Percentiles rank a stretch among this genome's conserved stretches.
Evolutionary conservation across 768 basidiomycete genomes (phyloP).

Genomic region (Boletus speciosus): DNA sequence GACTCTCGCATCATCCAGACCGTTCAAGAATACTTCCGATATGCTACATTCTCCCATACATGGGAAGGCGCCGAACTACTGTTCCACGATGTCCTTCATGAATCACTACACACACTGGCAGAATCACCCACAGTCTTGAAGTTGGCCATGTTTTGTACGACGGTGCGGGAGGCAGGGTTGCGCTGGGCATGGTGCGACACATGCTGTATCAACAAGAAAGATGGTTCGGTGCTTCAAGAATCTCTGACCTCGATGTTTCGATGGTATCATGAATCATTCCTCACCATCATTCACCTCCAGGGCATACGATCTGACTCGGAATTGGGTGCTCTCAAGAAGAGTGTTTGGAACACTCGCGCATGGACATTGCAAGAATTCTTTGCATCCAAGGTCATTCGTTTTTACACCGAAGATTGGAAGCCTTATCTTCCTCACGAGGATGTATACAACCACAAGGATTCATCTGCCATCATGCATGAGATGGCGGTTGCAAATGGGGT

Average conservation of each 20-base stretch:
- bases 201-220: neutral
- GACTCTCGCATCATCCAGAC: neutral
- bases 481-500: neutral
- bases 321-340: neutral
- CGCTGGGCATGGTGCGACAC: neutral
- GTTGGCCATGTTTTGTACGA: neutral
- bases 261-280: too few species aligned
- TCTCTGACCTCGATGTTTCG: neutral
- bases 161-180: neutral
- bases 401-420: neutral
- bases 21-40: neutral
- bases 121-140: neutral
- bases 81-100: neutral
- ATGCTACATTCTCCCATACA: constrained; percentile 3
- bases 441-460: neutral
- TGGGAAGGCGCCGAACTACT: neutral
- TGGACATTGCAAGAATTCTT: neutral
- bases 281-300: too few species aligned
- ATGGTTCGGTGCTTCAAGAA: neutral
- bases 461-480: neutral
- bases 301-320: neutral
- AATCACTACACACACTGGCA: neutral
- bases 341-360: neutral
- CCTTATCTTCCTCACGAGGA: neutral
- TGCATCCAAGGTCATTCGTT: too few species aligned